Evolutionary conservation across 371 early-diverging fungal species (phyloP), one percentile per base, ranked within the genome.

Genomic region (Mucor irregularis): DNA sequence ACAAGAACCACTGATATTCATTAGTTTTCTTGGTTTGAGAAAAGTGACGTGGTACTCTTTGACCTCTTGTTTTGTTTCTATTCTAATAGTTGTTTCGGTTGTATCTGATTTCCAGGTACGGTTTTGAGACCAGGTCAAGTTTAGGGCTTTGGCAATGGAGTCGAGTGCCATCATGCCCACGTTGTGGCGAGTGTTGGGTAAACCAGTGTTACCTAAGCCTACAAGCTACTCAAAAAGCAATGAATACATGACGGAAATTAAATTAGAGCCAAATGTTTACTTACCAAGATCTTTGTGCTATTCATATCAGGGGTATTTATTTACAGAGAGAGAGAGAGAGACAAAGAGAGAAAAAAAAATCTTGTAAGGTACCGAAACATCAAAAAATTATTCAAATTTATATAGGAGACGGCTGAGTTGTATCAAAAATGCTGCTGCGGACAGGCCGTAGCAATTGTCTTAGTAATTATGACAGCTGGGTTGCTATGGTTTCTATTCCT

Each of bases 81-180:
- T 43, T 21, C 46, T 45, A 14, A 64, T 21, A 4, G 51, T 66
- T 9, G 64, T 61, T 1, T 68, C 69, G 1, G 87, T 78, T 13
- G 69, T 60, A 16, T 69, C 70, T 24, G 74, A 81, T 56, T 73
- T 73, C 75, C 75, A 81, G 14, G 40, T 43, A 22, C 47, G 37
- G 39, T 81, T 61, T 8, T 62, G 62, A 13, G 56, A 46, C 89
- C 89, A 90, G 3, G 52, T 47, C 2, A 80, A 60, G 25, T 78
- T 58, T 8, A 76, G 66, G 1, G 64, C 52, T n/a, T 68, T 51
- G 4, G 82, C 86, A 39, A 86, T 57, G 28, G 68, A 61, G 61
- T 90, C 88, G 13, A 90, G 56, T 24, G 82, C 76, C 81, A 88
- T 83, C 86, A 86, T 83, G 9, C 90, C 90, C 5, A 87, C 85